A percentile compares a stretch with the other conserved stretches of the same genome.
Evolutionary conservation across 805 yeast species (phyloP).

Genomic region (Wickerhamiella kurtzmanii): DNA sequence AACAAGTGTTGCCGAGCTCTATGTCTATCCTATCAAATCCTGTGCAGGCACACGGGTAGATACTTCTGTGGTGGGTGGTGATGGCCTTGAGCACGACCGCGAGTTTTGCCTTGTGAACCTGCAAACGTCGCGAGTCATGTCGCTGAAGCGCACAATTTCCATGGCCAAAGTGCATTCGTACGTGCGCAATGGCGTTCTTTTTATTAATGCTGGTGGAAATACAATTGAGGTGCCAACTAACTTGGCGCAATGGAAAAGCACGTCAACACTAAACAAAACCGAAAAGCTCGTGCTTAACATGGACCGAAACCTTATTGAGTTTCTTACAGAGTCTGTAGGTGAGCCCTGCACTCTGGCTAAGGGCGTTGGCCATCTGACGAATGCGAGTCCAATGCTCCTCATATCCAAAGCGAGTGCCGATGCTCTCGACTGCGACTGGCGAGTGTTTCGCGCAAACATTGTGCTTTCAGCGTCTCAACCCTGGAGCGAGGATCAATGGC

Average conservation of each 20-base stretch:
- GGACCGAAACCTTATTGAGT: constrained; percentile 19
- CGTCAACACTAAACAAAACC: background rate
- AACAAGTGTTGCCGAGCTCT: constrained; percentile 17
- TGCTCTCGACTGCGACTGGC: constrained; percentile 11
- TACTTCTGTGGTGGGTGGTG: constrained; percentile 11
- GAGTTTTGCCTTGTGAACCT: constrained; percentile 28
- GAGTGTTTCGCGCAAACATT: constrained; percentile 31
- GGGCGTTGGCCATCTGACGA: constrained; percentile 20
- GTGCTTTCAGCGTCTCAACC: constrained; percentile 22
- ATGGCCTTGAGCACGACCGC: constrained; percentile 32
- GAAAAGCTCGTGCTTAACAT: constrained; percentile 6
- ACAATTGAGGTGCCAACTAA: constrained; percentile 6
- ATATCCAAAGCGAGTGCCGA: constrained; percentile 25
- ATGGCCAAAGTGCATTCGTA: constrained; percentile 29
- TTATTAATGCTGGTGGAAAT: background rate
- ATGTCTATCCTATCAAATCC: constrained; percentile 33
- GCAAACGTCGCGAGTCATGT: constrained; percentile 20
- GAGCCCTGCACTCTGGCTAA: constrained; percentile 29
- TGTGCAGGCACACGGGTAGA: constrained; percentile 28
- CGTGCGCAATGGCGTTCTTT: constrained; percentile 9
- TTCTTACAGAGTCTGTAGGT: constrained; percentile 24
- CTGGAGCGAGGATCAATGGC: constrained; percentile 32
- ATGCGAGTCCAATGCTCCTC: constrained; percentile 31
- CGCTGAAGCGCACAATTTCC: constrained; percentile 25
- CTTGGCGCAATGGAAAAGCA: constrained; percentile 5